Base-by-base conservation (phyloP, 2,329 filamentous ascomycete genomes). In the Colletotrichum sp. region DNA sequence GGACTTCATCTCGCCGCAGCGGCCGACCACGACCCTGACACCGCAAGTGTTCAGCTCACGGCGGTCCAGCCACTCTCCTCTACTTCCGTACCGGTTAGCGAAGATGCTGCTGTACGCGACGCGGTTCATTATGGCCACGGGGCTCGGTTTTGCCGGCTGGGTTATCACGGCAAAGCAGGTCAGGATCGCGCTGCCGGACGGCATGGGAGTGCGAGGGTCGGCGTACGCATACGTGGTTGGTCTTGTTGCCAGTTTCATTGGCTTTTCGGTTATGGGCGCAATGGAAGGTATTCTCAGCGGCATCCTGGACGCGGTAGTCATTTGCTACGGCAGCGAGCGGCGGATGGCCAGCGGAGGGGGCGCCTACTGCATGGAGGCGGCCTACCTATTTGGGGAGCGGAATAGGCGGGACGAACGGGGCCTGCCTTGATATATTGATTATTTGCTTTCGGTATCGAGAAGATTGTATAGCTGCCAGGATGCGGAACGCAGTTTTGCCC, bases 171-270 rank as follows among this genome's bases (percentile, higher is more conserved):
- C 97, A 13, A 93, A 95, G 77, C 93, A 94, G 84, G 88, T 98
- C 6, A 88, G 90, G 68, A 87, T 97, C 24, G 87, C 86, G 81
- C 86, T 86, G 75, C 92, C 84, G 72, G 90, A 87, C 52, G 89
- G 89, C 3, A 79, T 84, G 68, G 90, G 91, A 0, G 83, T 93
- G 67, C 92, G 92, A 61, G 97, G 97, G 10, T 98, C 95, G 80
- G 89, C 97, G 28, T 99, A 99, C 83, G 97, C 96, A 3, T 99
- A 99, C 82, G 92, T 99, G 3, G 95, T 99, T 26, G 97, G 96
- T 12, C 85, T 99, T 77, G 94, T 99, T 79, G 97, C 97, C 18
- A 95, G 95, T 76, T 96, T 96, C 71, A 98, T 99, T 79, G 97
- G 97, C 9, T 99, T 97, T 93, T 96, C 95, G 7, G 93, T 99